Evolutionary conservation across 108 stramenopile genomes (phyloP), one percentile per base, ranked within the genome.

Genomic region (Fistulifera pelliculosa): DNA sequence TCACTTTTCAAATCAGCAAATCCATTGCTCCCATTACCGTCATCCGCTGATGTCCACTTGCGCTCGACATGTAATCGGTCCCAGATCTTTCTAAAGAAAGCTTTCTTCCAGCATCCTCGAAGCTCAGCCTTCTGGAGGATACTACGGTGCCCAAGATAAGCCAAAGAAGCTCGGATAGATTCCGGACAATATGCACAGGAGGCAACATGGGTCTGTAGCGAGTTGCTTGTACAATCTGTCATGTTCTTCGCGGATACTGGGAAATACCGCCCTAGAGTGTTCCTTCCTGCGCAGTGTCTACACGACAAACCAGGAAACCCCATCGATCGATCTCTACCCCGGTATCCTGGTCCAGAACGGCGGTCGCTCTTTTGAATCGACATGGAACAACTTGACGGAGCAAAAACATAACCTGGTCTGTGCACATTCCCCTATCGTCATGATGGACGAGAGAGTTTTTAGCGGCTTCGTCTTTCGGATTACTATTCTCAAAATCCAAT

Each of bases 161-260:
- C 71, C 6, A 91, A 60, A 1, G 85, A 86, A 14, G 85, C 77
- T 54, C 79, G 79, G 31, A 91, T 66, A 11, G 67, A 42, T 49
- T 72, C 69, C 23, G 89, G 89, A 16, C 80, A 81, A 22, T 73
- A 67, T 23, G 60, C 57, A 60, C 89, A 91, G 1, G 66, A 64
- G 1, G 68, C 41, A 2, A 87, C 51, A 51, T 91, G 85, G 13
- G 75, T 56, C 39, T 55, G 63, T 49, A 91, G 65, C 0, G 83
- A 75, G 60, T 85, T 82, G 28, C 68, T 71, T 11, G 89, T 87
- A 49, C 72, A 76, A 61, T 87, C 89, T n/a, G 78, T 77, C 23
- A 91, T 58, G 56, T 87, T 85, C 69, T 87, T 91, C 12, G 83
- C 80, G 12, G 81, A 77, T 15, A 87, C 68, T 8, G 89, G 89